Percentiles rank a stretch among this genome's conserved stretches.
Evolutionary conservation across 495 filamentous ascomycete species (phyloP).

Genomic region (Aspergillus kassunensis): DNA sequence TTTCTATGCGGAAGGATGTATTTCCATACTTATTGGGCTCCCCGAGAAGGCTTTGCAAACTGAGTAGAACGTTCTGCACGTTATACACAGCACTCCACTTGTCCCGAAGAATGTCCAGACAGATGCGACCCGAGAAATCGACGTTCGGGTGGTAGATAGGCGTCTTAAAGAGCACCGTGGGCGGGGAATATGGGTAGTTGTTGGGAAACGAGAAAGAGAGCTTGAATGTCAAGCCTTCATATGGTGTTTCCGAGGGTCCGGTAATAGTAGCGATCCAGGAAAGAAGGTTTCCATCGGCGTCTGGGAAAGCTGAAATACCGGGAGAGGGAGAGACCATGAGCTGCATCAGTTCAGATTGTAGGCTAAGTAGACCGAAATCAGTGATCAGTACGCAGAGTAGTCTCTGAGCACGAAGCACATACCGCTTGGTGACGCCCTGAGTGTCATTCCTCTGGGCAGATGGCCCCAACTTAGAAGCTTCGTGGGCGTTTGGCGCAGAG

Average conservation of each 20-base stretch:
- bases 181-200: constrained; percentile 92
- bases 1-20: background rate
- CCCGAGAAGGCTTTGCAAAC: constrained; percentile 89
- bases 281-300: constrained; percentile 82
- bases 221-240: constrained; percentile 85
- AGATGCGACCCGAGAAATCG: constrained; percentile 88
- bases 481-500: constrained; percentile 57
- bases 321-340: constrained; percentile 93
- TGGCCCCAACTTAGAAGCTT: constrained; percentile 56
- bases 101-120: constrained; percentile 95
- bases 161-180: constrained; percentile 88
- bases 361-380: constrained; percentile 44
- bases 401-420: constrained; percentile 15
- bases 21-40: constrained; percentile 90
- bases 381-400: background rate
- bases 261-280: constrained; percentile 91
- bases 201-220: constrained; percentile 86
- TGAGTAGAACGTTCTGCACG: constrained; percentile 85
- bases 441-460: constrained; percentile 54
- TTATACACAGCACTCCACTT: constrained; percentile 98
- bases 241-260: constrained; percentile 88
- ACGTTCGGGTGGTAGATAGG: constrained; percentile 94
- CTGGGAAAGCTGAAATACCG: constrained; percentile 92
- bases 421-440: constrained; percentile 80
- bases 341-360: constrained; percentile 96